Evolutionary conservation across 73 alveolate genomes (phyloP), one percentile per base, ranked within the genome.

Genomic region (Strombidium stylifer): DNA sequence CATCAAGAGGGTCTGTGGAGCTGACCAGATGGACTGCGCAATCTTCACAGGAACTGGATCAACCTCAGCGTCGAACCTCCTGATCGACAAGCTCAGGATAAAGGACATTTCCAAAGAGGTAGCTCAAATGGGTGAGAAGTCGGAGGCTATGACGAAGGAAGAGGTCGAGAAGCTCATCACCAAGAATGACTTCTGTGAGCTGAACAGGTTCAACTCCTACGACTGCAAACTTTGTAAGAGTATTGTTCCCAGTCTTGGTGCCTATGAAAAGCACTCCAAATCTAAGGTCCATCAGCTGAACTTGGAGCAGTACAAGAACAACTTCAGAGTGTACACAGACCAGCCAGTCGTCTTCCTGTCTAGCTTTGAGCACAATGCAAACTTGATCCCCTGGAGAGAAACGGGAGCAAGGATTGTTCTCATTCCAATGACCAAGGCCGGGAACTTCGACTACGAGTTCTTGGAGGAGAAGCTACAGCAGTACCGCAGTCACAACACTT

Each of bases 371-470:
- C 98, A 92, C 46, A 88, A 92, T 57, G 76, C 95, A 25, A 89
- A 92, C 73, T 61, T 84, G 23, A 67, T 92, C 40, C 93, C 97
- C 36, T 92, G 97, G 97, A 73, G 91, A 41, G 98, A 92, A 86
- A 77, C 93, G 10, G 97, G 96, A 2, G 96, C 93, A 31, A 44
- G 39, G 3, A 50, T 82, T 3, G 90, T 80, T 54, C 36, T 85
- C 25, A 71, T 92, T n/a, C 71, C 62, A 21, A 69, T 87, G 64
- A 74, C 78, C 28, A 61, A 73, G 30, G 85, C 52, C 14, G 92
- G 91, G 32, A 69, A 31, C 14, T 55, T 90, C 37, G 84, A 83
- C 45, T 86, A 69, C n/a, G 69, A 71, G 45, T 64, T 34, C 15
- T 57, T 60, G 15, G 89, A 82, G 27, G 47, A 30, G 23, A 25